Percentiles rank a stretch among this genome's conserved stretches.
phyloP scores from a whole-genome alignment of 495 filamentous ascomycete species.

The Penicillium macrosclerotiorum region DNA sequence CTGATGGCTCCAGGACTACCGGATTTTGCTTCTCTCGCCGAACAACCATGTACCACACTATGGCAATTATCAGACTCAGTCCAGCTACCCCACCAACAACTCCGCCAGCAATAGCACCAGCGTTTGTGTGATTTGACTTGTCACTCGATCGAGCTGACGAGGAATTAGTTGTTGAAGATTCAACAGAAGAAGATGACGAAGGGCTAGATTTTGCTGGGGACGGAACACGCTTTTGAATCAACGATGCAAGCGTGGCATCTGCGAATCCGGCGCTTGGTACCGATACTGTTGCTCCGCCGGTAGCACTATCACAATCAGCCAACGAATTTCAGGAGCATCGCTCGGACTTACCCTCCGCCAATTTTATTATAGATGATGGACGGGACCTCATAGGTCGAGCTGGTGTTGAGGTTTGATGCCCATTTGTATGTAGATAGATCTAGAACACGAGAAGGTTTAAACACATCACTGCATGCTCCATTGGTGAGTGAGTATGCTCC shows the following conservation, averaged over 20 bases:
- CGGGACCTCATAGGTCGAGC: background rate
- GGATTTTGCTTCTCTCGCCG: too few relatives aligned
- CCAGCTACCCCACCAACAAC: constrained; percentile 8
- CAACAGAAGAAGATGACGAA: too few relatives aligned
- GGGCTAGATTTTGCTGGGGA: background rate
- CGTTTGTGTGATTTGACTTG: background rate
- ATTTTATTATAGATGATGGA: constrained; percentile 3
- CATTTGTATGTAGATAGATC: constrained; percentile 1
- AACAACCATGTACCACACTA: too few relatives aligned
- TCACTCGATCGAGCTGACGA: background rate
- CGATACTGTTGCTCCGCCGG: background rate
- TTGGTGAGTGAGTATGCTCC: constrained; percentile 1
- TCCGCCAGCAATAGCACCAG: constrained; percentile 1
- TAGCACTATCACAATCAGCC: background rate
- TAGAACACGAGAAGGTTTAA: background rate
- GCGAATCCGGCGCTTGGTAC: background rate
- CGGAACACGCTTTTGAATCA: background rate
- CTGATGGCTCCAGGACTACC: too few relatives aligned
- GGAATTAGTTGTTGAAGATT: background rate
- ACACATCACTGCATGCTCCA: background rate
- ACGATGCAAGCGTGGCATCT: background rate
- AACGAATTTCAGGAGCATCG: background rate
- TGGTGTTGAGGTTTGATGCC: background rate
- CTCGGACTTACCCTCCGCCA: background rate
- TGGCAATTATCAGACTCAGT: too few relatives aligned